Base-by-base conservation (phyloP, 129 eudicot genomes). In the Glebionis coronaria region DNA sequence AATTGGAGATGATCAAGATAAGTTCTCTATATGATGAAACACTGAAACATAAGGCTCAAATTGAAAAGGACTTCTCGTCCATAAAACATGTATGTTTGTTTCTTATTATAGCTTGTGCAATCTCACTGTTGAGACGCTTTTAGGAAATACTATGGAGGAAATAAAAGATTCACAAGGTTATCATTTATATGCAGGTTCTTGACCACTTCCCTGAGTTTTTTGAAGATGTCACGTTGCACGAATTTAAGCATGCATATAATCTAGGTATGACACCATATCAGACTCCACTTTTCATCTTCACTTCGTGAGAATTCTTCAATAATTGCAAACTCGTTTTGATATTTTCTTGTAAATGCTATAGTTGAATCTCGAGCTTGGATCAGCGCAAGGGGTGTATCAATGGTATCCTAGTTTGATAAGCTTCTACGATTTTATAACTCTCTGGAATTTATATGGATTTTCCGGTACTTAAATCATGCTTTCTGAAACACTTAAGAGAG, bases 311-410 rank as follows among this genome's bases (percentile, higher is more conserved):
- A 57, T 21, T 54, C 25, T 21, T 44, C 8, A 28, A 14, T 12
- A 12, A 7, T 4, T 42, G 14, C 31, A 18, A 44, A 44, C 42
- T 38, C 14, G 8, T 16, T 31, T 31, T 65, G 38, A 65, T 66
- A 54, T 19, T 9, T 69, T 60, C 18, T 55, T 12, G 69, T 80
- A 25, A 45, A 70, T 20, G 35, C 76, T 88, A 70, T 84, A 88
- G 97, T 87, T 69, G 82, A 77, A 21, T 91, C 97, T 74, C 90
- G 95, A 49, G 95, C 93, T 44, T 91, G 97, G 97, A 72, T 61
- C 64, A 85, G 95, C 80, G 74, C 87, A 46, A 81, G 84, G 79
- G 97, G 95, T 6, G 77, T 82, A 27, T 91, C 95, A 49, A 62
- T 87, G 90, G 95, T 88, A 88, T 60, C 18, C 23, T 65, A 35